phyloP scores from a whole-genome alignment of 176 grass and related monocot species.

The Aegilops speltoides region DNA sequence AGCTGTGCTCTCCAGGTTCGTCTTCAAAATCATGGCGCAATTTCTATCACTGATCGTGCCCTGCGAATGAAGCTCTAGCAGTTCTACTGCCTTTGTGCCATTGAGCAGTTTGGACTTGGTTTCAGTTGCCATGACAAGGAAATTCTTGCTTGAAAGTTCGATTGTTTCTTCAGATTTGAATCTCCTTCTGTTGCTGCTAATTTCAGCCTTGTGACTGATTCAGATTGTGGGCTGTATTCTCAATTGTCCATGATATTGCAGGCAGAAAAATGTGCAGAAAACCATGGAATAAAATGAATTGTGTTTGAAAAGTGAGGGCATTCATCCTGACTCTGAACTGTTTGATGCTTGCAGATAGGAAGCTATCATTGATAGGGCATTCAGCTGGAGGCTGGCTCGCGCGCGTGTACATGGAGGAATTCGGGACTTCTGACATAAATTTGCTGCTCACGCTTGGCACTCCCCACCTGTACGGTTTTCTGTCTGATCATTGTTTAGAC shows the following conservation, averaged over 20 bases:
- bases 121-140: neutral
- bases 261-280: neutral
- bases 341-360: constrained; percentile 44
- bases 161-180: neutral
- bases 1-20: constrained; percentile 44
- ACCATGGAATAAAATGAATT: neutral
- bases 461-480: constrained; percentile 71
- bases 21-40: neutral
- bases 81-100: neutral
- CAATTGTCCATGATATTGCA: neutral
- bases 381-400: constrained; percentile 93
- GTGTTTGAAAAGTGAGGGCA: neutral
- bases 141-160: neutral
- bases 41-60: neutral
- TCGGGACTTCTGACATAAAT: constrained; percentile 60
- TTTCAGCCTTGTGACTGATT: neutral
- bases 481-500: neutral
- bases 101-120: neutral
- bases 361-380: constrained; percentile 82
- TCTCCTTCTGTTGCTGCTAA: neutral
- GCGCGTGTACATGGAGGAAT: constrained; percentile 76
- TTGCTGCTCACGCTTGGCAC: constrained; percentile 85
- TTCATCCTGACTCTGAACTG: neutral
- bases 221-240: neutral
- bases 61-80: neutral